Evolutionary conservation across 768 basidiomycete species (phyloP).

Genomic region (Mycena alexandri): DNA sequence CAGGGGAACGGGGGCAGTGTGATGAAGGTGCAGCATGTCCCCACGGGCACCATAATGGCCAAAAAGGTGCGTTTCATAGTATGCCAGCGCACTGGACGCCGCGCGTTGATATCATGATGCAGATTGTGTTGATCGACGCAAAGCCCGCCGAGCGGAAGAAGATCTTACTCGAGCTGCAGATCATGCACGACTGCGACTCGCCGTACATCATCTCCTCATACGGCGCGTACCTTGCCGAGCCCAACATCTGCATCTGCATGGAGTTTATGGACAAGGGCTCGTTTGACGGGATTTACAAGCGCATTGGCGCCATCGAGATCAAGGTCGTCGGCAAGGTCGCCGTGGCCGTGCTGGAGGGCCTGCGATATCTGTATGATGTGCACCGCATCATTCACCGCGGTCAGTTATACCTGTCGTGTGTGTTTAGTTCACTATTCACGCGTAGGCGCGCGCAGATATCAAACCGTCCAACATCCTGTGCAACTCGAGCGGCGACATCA

Average conservation of each 20-base stretch:
- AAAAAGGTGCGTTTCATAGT: conserved; percentile 75
- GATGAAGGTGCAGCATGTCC: conserved; percentile 93
- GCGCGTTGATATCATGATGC: conserved; percentile 14
- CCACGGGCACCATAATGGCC: conserved; percentile 94
- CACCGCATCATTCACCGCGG: conserved; percentile 99
- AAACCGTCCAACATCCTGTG: conserved; percentile 98
- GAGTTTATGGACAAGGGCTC: conserved; percentile 96
- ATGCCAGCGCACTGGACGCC: conserved; percentile 20
- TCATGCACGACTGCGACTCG: conserved; percentile 98
- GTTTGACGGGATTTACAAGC: conserved; percentile 95
- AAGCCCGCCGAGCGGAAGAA: conserved; percentile 97
- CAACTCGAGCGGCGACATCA: conserved; percentile 96
- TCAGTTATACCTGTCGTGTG: conserved; percentile 58
- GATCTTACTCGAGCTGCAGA: conserved; percentile 96
- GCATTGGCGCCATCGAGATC: conserved; percentile 93
- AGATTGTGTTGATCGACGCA: conserved; percentile 97
- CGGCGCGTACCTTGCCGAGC: conserved; percentile 96
- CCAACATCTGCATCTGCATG: conserved; percentile 99
- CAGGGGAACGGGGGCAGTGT: conserved; percentile 98
- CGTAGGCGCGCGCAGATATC: conserved; percentile 75
- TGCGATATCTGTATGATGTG: conserved; percentile 97
- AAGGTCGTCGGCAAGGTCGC: conserved; percentile 94
- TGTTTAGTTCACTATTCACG: conserved; percentile 4
- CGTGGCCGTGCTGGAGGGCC: conserved; percentile 90
- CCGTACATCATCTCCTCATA: conserved; percentile 96